Base-by-base conservation (phyloP, 805 yeast species). In the Wickerhamomyces rabaulensis region DNA sequence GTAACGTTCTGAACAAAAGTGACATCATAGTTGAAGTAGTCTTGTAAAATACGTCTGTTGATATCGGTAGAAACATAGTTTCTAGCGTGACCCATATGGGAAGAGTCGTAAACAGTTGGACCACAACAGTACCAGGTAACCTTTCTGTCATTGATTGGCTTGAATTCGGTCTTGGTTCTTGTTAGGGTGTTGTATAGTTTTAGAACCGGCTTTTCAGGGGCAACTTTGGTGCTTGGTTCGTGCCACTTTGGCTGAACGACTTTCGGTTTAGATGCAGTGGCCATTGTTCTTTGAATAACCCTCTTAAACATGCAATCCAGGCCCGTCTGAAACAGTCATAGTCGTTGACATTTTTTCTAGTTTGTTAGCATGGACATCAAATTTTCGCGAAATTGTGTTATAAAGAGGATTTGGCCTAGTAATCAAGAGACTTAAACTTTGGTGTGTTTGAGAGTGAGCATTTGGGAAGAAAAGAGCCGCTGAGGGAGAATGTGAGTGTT, bases 41-140 rank as follows among this genome's bases (percentile, higher is more conserved):
- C 88, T 65, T 84, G 89, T 53, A 94, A 64, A 43, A 94, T 78
- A 56, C 99, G 78, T 64, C 99, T 81, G 63, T 90, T 87, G 62
- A 94, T 89, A 65, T 94, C 99, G 44, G 87, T 87, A 9, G 96
- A 80, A 42, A 94, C 98, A 61, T 94, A 94, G 68, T 94, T 94
- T 66, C 99, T 76, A 13, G 99, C 99, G 65, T 94, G 99, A 20
- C 99, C 99, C 97, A 94, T 90, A 63, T 94, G 99, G 44, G 91
- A 80, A 29, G 94, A 81, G 67, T 94, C 96, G 62, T 94, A 94
- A 15, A 94, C 99, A 0, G 99, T 94, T 12, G 99, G 99, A 6
- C 99, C 99, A 76, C 99, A 94, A 48, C 90, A 87, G 70, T 94
- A 94, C 99, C 99, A 94, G 1, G 90, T 77, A 42, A 94, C 86